These are phyloP conservation scores for Olyra latifolia DNA, from an alignment of 176 grass and related monocot species.

Conservation along the genomic window DNA sequence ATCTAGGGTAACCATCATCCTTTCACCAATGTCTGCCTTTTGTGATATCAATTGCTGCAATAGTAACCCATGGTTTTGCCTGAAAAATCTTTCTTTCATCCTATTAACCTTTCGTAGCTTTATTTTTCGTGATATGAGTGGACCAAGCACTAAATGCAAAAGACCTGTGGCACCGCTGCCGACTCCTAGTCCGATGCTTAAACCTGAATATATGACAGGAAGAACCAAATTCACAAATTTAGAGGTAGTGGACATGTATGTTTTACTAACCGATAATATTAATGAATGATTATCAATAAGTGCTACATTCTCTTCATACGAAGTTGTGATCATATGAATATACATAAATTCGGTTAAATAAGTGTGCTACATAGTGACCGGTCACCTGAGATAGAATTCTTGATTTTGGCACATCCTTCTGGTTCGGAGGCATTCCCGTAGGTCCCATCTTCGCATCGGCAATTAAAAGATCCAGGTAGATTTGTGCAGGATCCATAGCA, in stretches of 20 bases:
- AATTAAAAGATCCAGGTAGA: background rate
- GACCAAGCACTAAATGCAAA: conserved; percentile 32
- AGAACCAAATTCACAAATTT: background rate
- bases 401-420: background rate
- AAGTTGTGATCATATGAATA: too few relatives aligned
- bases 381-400: background rate
- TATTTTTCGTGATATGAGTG: conserved; percentile 35
- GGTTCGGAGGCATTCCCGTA: background rate
- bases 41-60: conserved; percentile 45
- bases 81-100: conserved; percentile 43
- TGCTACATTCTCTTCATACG: background rate
- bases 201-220: conserved; percentile 6
- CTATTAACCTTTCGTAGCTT: conserved; percentile 13
- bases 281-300: background rate
- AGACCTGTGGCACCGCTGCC: conserved; percentile 14
- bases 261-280: background rate
- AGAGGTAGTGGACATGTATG: background rate
- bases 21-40: conserved; percentile 46
- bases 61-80: conserved; percentile 52
- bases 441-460: background rate
- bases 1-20: conserved; percentile 44
- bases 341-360: too few relatives aligned
- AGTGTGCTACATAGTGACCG: background rate
- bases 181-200: conserved; percentile 34
- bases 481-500: conserved; percentile 33